These are phyloP conservation scores for Candolleomyces efflorescens DNA, from an alignment of 768 basidiomycete genomes.

Conservation along the genomic window DNA sequence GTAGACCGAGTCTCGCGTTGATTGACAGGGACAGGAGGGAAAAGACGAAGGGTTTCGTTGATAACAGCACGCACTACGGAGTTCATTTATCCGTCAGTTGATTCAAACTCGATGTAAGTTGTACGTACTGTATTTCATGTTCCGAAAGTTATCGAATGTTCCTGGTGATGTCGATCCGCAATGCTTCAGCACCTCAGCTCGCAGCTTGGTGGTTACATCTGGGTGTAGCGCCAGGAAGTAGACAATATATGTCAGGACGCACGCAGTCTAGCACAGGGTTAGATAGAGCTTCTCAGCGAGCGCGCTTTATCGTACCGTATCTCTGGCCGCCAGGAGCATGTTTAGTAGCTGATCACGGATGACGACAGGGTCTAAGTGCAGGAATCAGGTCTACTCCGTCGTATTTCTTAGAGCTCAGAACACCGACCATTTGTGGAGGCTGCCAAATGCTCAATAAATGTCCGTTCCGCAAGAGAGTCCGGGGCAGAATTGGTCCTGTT, in stretches of 20 bases:
- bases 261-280: constrained; percentile 49
- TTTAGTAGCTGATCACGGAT: constrained; percentile 79
- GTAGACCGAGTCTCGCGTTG: constrained; percentile 51
- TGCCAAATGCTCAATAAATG: constrained; percentile 63
- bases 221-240: constrained; percentile 71
- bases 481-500: constrained; percentile 25
- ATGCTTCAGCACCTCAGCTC: constrained; percentile 55
- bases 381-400: neutral
- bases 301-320: constrained; percentile 46
- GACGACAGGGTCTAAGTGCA: constrained; percentile 47
- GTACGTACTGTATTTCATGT: constrained; percentile 60
- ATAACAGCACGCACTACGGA: constrained; percentile 66
- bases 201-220: constrained; percentile 45
- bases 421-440: constrained; percentile 58
- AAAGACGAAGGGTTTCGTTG: constrained; percentile 74
- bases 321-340: constrained; percentile 71
- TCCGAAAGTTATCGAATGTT: constrained; percentile 51
- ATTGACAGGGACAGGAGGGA: constrained; percentile 77
- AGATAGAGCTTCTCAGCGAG: neutral
- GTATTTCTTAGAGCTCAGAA: neutral
- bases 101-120: neutral
- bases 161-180: constrained; percentile 47
- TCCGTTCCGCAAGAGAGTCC: constrained; percentile 46
- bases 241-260: constrained; percentile 61
- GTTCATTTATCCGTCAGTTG: neutral